Evolutionary conservation across 2,329 filamentous ascomycete genomes (phyloP), one percentile per base, ranked within the genome.

Genomic region (Fusarium staphyleae): DNA sequence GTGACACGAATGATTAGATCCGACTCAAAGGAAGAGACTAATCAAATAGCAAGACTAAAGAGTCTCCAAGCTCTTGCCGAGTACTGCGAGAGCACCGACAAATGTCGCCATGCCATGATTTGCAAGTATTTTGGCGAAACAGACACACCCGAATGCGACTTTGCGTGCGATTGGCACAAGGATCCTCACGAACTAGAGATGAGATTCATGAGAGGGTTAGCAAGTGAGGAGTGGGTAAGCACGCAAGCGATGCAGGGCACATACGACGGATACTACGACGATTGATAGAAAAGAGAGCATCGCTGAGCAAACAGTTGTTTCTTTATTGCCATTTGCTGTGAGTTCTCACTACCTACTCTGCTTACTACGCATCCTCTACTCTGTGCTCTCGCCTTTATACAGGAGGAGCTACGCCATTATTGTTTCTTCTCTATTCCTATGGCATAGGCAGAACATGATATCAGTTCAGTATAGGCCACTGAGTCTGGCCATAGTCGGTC

Each of bases 121-220:
- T 87, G 85, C 60, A 80, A 81, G 42, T 93, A 95, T 69, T 96
- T 95, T 74, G 89, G 88, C 2, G 90, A 93, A 69, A 72, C 70
- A 13, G 69, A 75, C 35, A 70, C 74, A 11, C 83, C 85, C 2
- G 76, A 77, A 15, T 93, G 89, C 65, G 85, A 91, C 62, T 89
- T 83, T 75, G 89, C 89, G 3, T 93, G 89, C 66, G 89, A 93
- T 70, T 89, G 85, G 76, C 89, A 91, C 69, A 92, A 91, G 72
- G 87, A 92, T 66, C 67, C 78, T 1, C 72, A 75, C 32, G 81
- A 76, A 13, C 71, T 92, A 55, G 81, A 81, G 65, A 79, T 72
- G 64, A 79, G 85, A 48, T 87, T 86, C 66, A 69, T 75, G 57
- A 78, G 70, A 48, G 82, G 83, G 1, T 66, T 88, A 55, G 82